Percentiles rank a stretch among this genome's conserved stretches.
These are phyloP conservation scores for Kwoniella europaea DNA, from an alignment of 768 basidiomycete species.

Conservation along the genomic window DNA sequence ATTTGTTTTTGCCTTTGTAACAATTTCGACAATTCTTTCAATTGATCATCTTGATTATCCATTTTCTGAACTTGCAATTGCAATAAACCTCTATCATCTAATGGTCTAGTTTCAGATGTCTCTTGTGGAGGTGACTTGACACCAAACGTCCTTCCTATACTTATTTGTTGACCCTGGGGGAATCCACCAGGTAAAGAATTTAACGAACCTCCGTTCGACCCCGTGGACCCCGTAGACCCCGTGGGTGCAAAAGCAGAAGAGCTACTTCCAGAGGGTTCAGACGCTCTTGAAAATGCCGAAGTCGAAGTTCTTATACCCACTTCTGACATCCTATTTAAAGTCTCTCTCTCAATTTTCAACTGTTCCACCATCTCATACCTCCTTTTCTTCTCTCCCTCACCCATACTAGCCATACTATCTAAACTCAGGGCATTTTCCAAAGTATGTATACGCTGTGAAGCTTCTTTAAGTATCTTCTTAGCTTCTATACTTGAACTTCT, in stretches of 20 bases:
- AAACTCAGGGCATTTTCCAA: slow-evolving; percentile 71
- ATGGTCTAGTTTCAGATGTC: slow-evolving; percentile 80
- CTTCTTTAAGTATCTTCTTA: slow-evolving; percentile 62
- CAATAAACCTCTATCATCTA: slow-evolving; percentile 81
- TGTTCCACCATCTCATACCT: slow-evolving; percentile 86
- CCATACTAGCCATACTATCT: slow-evolving; percentile 68
- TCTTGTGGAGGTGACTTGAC: slow-evolving; percentile 68
- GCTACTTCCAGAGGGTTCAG: not conserved
- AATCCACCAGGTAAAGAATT: slow-evolving; percentile 7
- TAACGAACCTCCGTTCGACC: slow-evolving; percentile 1
- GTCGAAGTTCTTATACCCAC: slow-evolving; percentile 67
- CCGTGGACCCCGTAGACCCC: not conserved
- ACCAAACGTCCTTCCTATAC: slow-evolving; percentile 73
- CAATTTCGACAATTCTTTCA: slow-evolving; percentile 79
- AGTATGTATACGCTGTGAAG: slow-evolving; percentile 66
- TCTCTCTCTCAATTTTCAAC: slow-evolving; percentile 88
- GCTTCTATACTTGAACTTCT: slow-evolving; percentile 82
- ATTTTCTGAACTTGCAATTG: slow-evolving; percentile 80
- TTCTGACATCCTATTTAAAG: slow-evolving; percentile 81
- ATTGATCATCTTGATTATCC: slow-evolving; percentile 78
- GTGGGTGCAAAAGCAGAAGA: slow-evolving; percentile 16
- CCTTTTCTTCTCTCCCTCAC: slow-evolving; percentile 87
- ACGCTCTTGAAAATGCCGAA: slow-evolving; percentile 8
- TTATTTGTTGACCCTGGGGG: slow-evolving; percentile 5
- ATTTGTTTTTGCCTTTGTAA: slow-evolving; percentile 82